phyloP scores from a whole-genome alignment of 2,329 filamentous ascomycete species.

The Penicillium sp. region DNA sequence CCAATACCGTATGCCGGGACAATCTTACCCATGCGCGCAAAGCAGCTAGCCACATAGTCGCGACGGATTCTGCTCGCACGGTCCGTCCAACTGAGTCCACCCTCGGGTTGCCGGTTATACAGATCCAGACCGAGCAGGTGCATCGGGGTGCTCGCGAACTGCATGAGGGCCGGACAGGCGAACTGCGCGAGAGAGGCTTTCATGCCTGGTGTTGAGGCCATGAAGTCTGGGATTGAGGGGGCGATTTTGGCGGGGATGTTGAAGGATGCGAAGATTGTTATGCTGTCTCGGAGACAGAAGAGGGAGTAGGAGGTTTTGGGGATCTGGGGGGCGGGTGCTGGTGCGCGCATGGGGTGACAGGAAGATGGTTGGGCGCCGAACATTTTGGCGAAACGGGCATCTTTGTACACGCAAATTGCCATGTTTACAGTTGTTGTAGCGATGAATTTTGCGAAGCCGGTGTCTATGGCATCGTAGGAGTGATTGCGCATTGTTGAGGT shows the following conservation, averaged over 20 bases:
- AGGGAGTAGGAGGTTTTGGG: slow-evolving; percentile 72
- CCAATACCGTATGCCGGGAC: slow-evolving; percentile 87
- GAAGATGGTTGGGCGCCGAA: slow-evolving; percentile 61
- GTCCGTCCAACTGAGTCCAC: slow-evolving; percentile 55
- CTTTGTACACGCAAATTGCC: slow-evolving; percentile 84
- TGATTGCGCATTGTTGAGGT: slow-evolving; percentile 63
- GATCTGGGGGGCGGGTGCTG: slow-evolving; percentile 50
- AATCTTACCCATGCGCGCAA: slow-evolving; percentile 79
- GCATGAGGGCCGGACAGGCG: slow-evolving; percentile 73
- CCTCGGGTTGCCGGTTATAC: slow-evolving; percentile 68
- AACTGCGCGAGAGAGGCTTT: slow-evolving; percentile 74
- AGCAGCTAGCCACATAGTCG: slow-evolving; percentile 74
- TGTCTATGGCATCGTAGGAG: slow-evolving; percentile 63
- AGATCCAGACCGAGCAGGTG: slow-evolving; percentile 84
- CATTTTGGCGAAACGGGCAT: slow-evolving; percentile 79
- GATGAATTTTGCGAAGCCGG: slow-evolving; percentile 77
- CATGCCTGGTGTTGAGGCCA: slow-evolving; percentile 48
- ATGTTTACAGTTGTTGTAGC: slow-evolving; percentile 82
- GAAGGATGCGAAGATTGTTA: slow-evolving; percentile 91
- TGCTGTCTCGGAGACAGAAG: slow-evolving; percentile 79
- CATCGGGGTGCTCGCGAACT: slow-evolving; percentile 78
- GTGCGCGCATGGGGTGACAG: background rate
- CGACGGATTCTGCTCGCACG: slow-evolving; percentile 67
- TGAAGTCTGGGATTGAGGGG: slow-evolving; percentile 61
- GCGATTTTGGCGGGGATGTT: slow-evolving; percentile 82